These are phyloP conservation scores for Ascobolus immersus DNA, from an alignment of 495 filamentous ascomycete genomes.

Conservation along the genomic window DNA sequence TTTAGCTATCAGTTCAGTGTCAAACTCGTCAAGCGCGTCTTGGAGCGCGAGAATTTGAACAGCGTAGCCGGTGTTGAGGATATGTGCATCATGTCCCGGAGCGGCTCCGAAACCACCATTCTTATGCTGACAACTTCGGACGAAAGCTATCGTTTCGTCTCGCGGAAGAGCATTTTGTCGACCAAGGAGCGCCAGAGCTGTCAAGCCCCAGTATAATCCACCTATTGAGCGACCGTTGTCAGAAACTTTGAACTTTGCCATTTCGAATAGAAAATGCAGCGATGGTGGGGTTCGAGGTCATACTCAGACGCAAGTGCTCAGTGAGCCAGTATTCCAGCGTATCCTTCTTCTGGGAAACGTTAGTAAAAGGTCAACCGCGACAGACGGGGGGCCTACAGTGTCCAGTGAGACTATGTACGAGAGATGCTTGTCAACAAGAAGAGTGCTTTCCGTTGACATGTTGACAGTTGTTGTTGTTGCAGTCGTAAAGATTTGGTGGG, in stretches of 20 bases:
- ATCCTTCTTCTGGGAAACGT: slow-evolving; percentile 42
- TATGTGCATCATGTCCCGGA: slow-evolving; percentile 80
- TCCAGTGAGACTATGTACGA: slow-evolving; percentile 84
- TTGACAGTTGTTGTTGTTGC: too few species aligned
- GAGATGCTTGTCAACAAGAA: slow-evolving; percentile 44
- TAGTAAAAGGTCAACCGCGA: slow-evolving; percentile 8
- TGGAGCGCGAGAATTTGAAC: slow-evolving; percentile 70
- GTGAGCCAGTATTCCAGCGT: slow-evolving; percentile 94
- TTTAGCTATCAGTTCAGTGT: slow-evolving; percentile 17
- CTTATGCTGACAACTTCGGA: slow-evolving; percentile 68
- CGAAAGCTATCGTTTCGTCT: slow-evolving; percentile 62
- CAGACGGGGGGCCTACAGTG: slow-evolving; percentile 29
- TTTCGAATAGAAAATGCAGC: background rate
- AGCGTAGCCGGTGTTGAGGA: slow-evolving; percentile 80
- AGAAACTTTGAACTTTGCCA: too few species aligned
- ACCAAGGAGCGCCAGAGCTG: slow-evolving; percentile 59
- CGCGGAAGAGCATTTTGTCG: slow-evolving; percentile 58
- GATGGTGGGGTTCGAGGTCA: too few species aligned
- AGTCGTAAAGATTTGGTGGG: too few species aligned
- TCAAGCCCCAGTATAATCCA: slow-evolving; percentile 90
- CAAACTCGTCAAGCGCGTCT: slow-evolving; percentile 63
- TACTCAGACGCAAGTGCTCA: slow-evolving; percentile 57
- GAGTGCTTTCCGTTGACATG: too few species aligned
- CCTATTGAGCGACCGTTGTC: too few species aligned
- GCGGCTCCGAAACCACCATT: slow-evolving; percentile 81